Base-by-base conservation (phyloP, 2,329 filamentous ascomycete species). In the Madurella mycetomatis region DNA sequence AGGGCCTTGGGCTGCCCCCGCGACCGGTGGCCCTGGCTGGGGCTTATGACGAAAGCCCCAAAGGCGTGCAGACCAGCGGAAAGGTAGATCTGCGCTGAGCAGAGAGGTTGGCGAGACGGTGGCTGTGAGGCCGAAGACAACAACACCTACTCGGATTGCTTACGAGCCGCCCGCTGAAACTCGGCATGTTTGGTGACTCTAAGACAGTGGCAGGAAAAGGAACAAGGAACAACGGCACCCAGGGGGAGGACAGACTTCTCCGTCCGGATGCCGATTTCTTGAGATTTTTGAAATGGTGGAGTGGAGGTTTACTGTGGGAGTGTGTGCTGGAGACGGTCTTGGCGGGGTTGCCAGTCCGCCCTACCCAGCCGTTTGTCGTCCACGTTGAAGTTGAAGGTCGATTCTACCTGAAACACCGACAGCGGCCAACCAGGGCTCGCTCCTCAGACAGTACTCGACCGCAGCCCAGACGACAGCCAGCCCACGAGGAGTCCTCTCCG, bases 361-460 rank as follows among this genome's bases (percentile, higher is more conserved):
- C 19, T 49, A 30, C 16, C 16, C 12, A 18, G 18, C 32, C 32
- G 31, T 13, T 51, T 25, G 43, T 32, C 43, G 39, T 37, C 44
- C n/a, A 47, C 15, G 31, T 37, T 34, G 47, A 49, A 32, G 37
- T 30, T 13, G 43, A 31, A n/a, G 37, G 40, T 49, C 48, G 48
- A 51, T 60, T 62, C 50, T 54, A 60, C 55, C 49, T 64, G 62
- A 64, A 64, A 64, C 62, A 56, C 40, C 15, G 40, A 15, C 42
- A 43, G 43, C 12, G 54, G 59, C 60, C 62, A 62, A 60, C 61
- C 61, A 62, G 56, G 43, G 31, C 52, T 49, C 41, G 47, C 46
- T 50, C 19, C 51, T 56, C 32, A 30, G 2, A 30, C 50, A 53
- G 42, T 56, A 50, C 39, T 55, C 37, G 39, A 42, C 17, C 34